Base-by-base conservation (phyloP, 371 early-diverging fungal species). In the Mucor piriformis region DNA sequence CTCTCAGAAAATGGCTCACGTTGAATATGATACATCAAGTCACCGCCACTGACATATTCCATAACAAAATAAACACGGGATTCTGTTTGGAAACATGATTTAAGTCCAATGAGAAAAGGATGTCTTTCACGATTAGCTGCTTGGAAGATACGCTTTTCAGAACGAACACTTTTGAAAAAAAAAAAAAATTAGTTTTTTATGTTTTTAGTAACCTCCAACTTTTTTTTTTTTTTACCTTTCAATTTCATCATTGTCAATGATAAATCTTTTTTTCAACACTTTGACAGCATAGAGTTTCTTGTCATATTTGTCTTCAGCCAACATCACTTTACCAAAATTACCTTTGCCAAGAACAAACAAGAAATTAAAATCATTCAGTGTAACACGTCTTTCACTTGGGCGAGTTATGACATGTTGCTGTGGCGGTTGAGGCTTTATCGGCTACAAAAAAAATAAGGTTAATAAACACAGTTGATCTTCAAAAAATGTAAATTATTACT, bases 1-100 rank as follows among this genome's bases (percentile, higher is more conserved):
- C 88, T 76, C 75, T 95, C 94, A 29, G 91, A 84, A 63, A 95
- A 95, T 59, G 88, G 88, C 61, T 89, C 87, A 54, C 90, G 87
- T 70, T 90, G 95, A 52, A 95, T 97, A 74, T 95, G 96, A 83
- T 92, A 92, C 97, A 99, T 97, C 73, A 99, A 77, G 80, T 99
- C 99, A 59, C 99, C 99, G 61, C 99, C 99, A 29, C 88, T 85
- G 12, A 99, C 92, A 79, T 97, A 99, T 68, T 99, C 99, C 97
- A 99, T 97, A 10, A 99, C 97, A 76, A 99, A 95, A 82, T 95
- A 98, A 25, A 99, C 83, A 38, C 97, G 86, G 20, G 92, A 90
- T 50, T 94, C 89, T 2, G 96, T 92, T 75, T 98, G 97, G 84
- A 98, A 98, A 72, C 92, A 92, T 23, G 95, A 93, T 70, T 99